Percentiles rank a stretch among this genome's conserved stretches.
Conservation (phyloP, 176 grass and related monocot genomes). For the Eleusine indica region DNA sequence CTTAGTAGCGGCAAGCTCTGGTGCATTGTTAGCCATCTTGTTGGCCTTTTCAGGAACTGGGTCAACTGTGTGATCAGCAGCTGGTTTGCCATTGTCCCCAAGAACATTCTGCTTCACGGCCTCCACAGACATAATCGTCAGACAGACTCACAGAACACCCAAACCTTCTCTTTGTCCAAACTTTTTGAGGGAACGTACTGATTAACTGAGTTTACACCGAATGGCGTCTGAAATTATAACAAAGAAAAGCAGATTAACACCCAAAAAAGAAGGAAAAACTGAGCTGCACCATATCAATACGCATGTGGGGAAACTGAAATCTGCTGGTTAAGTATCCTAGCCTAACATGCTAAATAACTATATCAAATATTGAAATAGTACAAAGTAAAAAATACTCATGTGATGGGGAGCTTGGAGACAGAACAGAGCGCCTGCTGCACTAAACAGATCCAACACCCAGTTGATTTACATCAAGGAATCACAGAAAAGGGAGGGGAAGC, state of each 20-base stretch:
- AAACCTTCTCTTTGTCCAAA: background rate
- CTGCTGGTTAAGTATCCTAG: background rate
- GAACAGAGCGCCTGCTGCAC: background rate
- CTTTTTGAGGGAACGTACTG: background rate
- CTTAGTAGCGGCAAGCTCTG: slow-evolving; percentile 10
- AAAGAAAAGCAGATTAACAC: slow-evolving; percentile 4
- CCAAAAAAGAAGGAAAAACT: background rate
- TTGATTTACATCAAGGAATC: background rate
- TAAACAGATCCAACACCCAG: slow-evolving; percentile 25
- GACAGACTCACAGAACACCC: background rate
- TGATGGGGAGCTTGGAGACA: background rate
- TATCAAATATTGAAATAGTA: background rate
- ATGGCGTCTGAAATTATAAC: slow-evolving; percentile 17
- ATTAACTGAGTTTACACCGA: slow-evolving; percentile 19
- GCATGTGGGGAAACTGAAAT: background rate
- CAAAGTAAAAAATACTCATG: background rate
- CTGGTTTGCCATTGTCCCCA: slow-evolving; percentile 14
- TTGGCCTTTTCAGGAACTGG: slow-evolving; percentile 15
- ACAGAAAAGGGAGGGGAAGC: background rate
- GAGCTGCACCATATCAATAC: background rate
- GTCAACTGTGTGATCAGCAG: background rate
- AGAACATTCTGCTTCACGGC: slow-evolving; percentile 26
- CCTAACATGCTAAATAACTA: background rate
- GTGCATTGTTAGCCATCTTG: background rate
- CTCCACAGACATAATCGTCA: slow-evolving; percentile 39